Evolutionary conservation across 805 yeast genomes (phyloP).

Genomic region (Myxozyma melibiosi): DNA sequence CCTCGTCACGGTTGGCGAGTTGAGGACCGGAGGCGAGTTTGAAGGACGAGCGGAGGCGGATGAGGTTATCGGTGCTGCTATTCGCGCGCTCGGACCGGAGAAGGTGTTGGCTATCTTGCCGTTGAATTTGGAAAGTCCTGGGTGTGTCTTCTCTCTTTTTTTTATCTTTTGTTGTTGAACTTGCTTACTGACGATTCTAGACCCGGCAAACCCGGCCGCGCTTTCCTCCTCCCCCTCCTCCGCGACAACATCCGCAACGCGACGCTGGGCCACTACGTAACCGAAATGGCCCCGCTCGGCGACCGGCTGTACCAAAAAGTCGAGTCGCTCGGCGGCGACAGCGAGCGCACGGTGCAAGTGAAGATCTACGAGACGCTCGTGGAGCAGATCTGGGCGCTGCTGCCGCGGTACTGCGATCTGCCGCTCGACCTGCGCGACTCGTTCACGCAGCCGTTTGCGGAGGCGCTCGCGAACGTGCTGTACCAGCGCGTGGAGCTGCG

Average conservation of each 20-base stretch:
- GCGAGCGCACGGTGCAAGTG: constrained; percentile 61
- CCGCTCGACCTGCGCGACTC: constrained; percentile 70
- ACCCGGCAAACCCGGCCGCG: constrained; percentile 71
- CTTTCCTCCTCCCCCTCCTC: constrained; percentile 89
- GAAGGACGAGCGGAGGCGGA: constrained; percentile 77
- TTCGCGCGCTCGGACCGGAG: constrained; percentile 84
- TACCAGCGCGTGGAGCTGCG: constrained; percentile 77
- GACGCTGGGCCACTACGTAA: constrained; percentile 61
- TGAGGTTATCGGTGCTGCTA: constrained; percentile 73
- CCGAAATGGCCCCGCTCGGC: constrained; percentile 66
- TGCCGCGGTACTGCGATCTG: constrained; percentile 86
- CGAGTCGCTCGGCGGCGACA: constrained; percentile 32
- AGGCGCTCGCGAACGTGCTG: constrained; percentile 67
- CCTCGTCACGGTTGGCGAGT: constrained; percentile 73
- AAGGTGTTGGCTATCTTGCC: constrained; percentile 75
- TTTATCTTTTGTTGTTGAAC: not conserved
- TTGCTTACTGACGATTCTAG: not conserved
- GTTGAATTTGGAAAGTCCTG: constrained; percentile 65
- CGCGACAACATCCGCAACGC: constrained; percentile 84
- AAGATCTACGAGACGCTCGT: constrained; percentile 83
- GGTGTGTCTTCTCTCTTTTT: constrained; percentile 24
- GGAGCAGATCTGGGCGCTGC: constrained; percentile 89
- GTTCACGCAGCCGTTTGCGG: constrained; percentile 78
- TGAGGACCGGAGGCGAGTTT: constrained; percentile 82
- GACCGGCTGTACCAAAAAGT: constrained; percentile 38